Base-by-base conservation (phyloP, 192 early-diverging fungal species). In the Jimgerdemannia flammicorona region DNA sequence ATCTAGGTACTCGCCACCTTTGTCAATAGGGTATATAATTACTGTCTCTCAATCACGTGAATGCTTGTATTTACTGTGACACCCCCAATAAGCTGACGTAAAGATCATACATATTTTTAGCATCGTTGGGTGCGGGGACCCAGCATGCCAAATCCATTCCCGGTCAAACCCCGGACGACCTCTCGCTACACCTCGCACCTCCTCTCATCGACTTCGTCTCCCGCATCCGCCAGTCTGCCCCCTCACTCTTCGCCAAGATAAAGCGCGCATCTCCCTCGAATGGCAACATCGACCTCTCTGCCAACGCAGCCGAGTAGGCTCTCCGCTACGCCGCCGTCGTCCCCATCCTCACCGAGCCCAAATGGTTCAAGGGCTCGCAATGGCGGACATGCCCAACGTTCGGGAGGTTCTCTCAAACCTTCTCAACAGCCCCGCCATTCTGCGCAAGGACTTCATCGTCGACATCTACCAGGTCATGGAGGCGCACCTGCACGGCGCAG, bases 251-350 rank as follows among this genome's bases (percentile, higher is more conserved):
- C 83, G 97, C 95, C n/a, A 97, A 99, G 83, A 91, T 99, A 80
- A 99, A 99, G 84, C 92, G 98, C 54, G 98, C 98, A 0, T 96
- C 94, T 19, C 98, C 98, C 3, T 92, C 91, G 82, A 99, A 98
- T 80, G 97, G 97, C 40, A 87, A 93, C 71, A 99, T 99, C 75
- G 90, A 93, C 72, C 77, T 91, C 19, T 75, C 77, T 3, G 96
- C 92, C 4, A 93, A 98, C 77, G 96, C 98, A 0, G 92, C 95
- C 10, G 89, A 91, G 43, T 95, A 97, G 74, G 96, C 94, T 2
- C 75, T 96, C 11, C 79, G 77, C 49, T 99, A 99, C 78, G 95
- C 97, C 0, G 89, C 93, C 19, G 95, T 92, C 2, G 97, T 99
- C 73, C 97, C 96, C 70, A 97, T 99, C 8, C 84, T 99, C 84